These are phyloP conservation scores for Pythium apleroticum DNA, from an alignment of 352 stramenopile genomes.

Conservation along the genomic window DNA sequence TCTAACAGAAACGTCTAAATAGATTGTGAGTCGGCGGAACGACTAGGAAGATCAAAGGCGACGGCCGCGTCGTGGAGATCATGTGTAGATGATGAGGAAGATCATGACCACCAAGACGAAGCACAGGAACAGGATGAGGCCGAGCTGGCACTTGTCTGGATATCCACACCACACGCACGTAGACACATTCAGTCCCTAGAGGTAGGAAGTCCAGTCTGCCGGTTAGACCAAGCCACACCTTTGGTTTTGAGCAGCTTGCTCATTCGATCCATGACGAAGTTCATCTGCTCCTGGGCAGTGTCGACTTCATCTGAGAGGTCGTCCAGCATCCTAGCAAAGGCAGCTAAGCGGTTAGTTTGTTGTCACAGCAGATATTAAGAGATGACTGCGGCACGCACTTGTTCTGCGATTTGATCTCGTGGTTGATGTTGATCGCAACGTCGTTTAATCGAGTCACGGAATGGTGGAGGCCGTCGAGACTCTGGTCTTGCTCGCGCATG, in stretches of 20 bases:
- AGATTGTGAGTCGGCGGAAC: constrained; percentile 4
- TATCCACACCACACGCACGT: not conserved
- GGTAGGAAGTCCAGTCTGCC: not conserved
- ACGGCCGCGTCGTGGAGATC: constrained; percentile 9
- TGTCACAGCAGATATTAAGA: too few relatives aligned
- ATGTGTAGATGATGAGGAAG: constrained; percentile 86
- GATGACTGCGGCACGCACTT: constrained; percentile 63
- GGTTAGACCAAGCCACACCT: too few relatives aligned
- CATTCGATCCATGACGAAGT: constrained; percentile 80
- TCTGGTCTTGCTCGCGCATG: constrained; percentile 67
- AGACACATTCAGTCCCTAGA: not conserved
- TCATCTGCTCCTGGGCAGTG: constrained; percentile 77
- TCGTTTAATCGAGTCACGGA: constrained; percentile 58
- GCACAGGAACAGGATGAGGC: constrained; percentile 70
- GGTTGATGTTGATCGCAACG: constrained; percentile 72
- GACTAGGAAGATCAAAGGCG: not conserved
- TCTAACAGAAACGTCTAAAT: constrained; percentile 18
- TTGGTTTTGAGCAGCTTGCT: constrained; percentile 80
- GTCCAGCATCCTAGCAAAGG: constrained; percentile 66
- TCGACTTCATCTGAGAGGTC: constrained; percentile 71
- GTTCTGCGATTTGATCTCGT: constrained; percentile 74
- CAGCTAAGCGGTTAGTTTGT: not conserved
- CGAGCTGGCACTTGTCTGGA: constrained; percentile 75
- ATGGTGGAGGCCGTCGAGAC: constrained; percentile 50
- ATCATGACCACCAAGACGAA: constrained; percentile 71